Evolutionary conservation across 1,284 basidiomycete species (phyloP).

Genomic region (Phellopilus nigrolimitatus): DNA sequence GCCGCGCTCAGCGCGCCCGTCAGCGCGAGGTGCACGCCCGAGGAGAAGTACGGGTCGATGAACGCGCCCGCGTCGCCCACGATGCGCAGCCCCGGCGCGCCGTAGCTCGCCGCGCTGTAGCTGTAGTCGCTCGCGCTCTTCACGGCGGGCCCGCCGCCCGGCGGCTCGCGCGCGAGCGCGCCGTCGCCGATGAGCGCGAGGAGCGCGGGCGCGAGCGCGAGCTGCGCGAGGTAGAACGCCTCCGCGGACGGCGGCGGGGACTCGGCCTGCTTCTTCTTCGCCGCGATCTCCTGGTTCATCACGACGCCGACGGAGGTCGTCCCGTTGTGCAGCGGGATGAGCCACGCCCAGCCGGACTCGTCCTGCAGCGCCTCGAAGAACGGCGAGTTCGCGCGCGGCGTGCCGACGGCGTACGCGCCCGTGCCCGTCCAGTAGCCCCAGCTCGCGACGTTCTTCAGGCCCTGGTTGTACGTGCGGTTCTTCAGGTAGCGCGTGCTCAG

Average conservation of each 20-base stretch:
- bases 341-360: constrained; percentile 74
- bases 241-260: constrained; percentile 21
- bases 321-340: constrained; percentile 67
- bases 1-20: constrained; percentile 56
- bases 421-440: constrained; percentile 70
- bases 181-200: constrained; percentile 44
- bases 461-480: constrained; percentile 61
- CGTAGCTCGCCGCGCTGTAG: constrained; percentile 62
- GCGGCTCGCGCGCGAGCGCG: constrained; percentile 30
- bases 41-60: constrained; percentile 72
- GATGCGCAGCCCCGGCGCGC: constrained; percentile 54
- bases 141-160: constrained; percentile 25
- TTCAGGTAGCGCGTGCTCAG: constrained; percentile 35
- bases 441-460: constrained; percentile 65
- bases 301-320: constrained; percentile 70
- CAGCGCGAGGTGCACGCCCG: constrained; percentile 63
- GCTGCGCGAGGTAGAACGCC: constrained; percentile 36
- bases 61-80: constrained; percentile 72
- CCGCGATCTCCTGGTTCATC: constrained; percentile 53
- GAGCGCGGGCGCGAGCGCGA: constrained; percentile 46
- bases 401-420: constrained; percentile 49
- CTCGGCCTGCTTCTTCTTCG: constrained; percentile 31
- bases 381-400: constrained; percentile 47
- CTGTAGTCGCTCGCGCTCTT: constrained; percentile 59
- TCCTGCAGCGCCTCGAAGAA: constrained; percentile 65